Conservation (phyloP, 2,329 filamentous ascomycete genomes). For the Beauveria sp. region DNA sequence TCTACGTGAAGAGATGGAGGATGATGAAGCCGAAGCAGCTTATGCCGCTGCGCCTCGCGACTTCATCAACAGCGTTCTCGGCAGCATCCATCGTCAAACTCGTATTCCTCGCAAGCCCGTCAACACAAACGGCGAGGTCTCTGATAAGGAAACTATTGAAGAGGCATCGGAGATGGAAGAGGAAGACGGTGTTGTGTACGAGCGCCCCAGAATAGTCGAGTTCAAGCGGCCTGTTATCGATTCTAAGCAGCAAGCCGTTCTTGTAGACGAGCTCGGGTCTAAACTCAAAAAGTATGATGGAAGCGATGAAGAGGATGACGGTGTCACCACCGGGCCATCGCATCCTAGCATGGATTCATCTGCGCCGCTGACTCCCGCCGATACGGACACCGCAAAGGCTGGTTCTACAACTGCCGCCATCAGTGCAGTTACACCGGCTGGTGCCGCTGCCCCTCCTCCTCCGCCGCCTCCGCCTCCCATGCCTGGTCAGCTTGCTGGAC, state of each 20-base stretch:
- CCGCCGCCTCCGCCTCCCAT: constrained; percentile 40
- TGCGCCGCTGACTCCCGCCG: constrained; percentile 58
- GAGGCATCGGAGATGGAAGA: constrained; percentile 44
- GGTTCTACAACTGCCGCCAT: constrained; percentile 41
- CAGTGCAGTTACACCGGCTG: constrained; percentile 22
- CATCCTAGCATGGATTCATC: constrained; percentile 68
- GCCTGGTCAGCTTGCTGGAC: constrained; percentile 20
- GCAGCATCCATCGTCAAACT: constrained; percentile 58
- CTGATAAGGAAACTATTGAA: constrained; percentile 32
- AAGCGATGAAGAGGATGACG: constrained; percentile 64
- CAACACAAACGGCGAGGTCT: constrained; percentile 35
- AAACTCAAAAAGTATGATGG: constrained; percentile 68
- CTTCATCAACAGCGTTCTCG: constrained; percentile 66
- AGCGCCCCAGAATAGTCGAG: constrained; percentile 73
- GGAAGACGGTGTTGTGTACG: constrained; percentile 57
- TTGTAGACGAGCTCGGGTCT: constrained; percentile 61
- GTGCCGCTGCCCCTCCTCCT: constrained; percentile 31
- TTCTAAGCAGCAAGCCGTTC: constrained; percentile 59
- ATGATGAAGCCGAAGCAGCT: constrained; percentile 45
- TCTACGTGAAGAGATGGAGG: constrained; percentile 90
- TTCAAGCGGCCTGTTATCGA: constrained; percentile 63
- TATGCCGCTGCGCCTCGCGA: constrained; percentile 48
- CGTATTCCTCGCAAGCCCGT: constrained; percentile 49
- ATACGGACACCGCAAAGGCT: constrained; percentile 51
- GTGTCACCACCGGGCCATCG: constrained; percentile 65